Evolutionary conservation across 176 grass and related monocot species (phyloP).

Genomic region (Carex kokanica): DNA sequence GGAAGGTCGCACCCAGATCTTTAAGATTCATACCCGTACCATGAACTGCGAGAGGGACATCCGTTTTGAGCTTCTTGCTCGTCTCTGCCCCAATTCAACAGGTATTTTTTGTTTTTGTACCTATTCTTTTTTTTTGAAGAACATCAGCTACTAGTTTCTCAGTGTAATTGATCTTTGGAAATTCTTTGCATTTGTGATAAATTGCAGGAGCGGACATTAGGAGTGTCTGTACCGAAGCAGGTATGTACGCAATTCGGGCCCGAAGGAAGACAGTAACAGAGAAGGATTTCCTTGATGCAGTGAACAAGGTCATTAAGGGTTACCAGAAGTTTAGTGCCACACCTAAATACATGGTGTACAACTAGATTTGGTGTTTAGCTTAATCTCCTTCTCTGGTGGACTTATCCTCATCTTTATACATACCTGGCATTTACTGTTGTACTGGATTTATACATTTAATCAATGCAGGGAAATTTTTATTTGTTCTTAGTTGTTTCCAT

Average conservation of each 20-base stretch:
- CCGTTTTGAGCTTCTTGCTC: constrained; percentile 80
- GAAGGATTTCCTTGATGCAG: constrained; percentile 83
- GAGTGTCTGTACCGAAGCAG: constrained; percentile 88
- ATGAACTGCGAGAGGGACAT: constrained; percentile 96
- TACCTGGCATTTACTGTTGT: not conserved
- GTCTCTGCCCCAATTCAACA: constrained; percentile 93
- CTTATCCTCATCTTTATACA: constrained; percentile 15
- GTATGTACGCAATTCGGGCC: constrained; percentile 83
- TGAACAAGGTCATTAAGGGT: constrained; percentile 91
- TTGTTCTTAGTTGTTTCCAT: not conserved
- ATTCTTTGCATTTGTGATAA: not conserved
- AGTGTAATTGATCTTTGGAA: not conserved
- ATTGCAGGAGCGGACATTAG: constrained; percentile 68
- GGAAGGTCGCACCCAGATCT: constrained; percentile 88
- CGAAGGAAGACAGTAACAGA: constrained; percentile 89
- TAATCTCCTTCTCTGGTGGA: constrained; percentile 8
- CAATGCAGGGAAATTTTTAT: not conserved
- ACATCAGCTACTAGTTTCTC: not conserved
- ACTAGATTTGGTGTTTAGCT: constrained; percentile 35
- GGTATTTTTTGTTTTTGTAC: constrained; percentile 31
- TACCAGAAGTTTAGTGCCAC: constrained; percentile 95
- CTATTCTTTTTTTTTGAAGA: not conserved
- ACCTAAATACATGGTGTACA: constrained; percentile 92
- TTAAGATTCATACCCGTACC: constrained; percentile 88
- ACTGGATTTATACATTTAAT: constrained; percentile 5